Evolutionary conservation across 192 early-diverging fungal genomes (phyloP).

Genomic region (Backusella tuberculispora): DNA sequence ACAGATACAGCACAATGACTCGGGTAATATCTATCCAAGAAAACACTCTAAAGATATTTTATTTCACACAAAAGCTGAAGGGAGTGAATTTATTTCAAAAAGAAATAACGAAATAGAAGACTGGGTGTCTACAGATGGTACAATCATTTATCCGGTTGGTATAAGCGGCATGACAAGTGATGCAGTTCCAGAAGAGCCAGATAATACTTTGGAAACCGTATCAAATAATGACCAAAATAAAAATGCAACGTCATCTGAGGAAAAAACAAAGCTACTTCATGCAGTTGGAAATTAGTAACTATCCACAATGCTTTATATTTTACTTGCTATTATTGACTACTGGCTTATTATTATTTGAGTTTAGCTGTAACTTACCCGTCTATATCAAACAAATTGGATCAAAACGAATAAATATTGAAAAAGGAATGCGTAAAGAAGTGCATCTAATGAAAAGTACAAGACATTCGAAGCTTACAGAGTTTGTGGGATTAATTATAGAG

Average conservation of each 20-base stretch:
- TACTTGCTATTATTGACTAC: background rate
- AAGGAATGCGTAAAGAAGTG: slow-evolving; percentile 25
- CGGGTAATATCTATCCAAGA: background rate
- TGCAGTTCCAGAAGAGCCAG: background rate
- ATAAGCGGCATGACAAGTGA: background rate
- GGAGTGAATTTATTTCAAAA: background rate
- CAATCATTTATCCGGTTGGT: background rate
- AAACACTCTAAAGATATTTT: background rate
- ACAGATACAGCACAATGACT: background rate
- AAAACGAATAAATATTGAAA: slow-evolving; percentile 13
- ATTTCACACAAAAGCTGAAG: background rate
- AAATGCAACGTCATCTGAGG: background rate
- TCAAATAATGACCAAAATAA: background rate
- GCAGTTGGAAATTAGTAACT: slow-evolving; percentile 22
- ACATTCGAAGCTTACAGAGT: slow-evolving; percentile 47
- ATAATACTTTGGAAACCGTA: background rate
- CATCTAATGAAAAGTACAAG: slow-evolving; percentile 33
- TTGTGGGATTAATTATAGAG: slow-evolving; percentile 44
- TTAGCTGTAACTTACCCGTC: slow-evolving; percentile 30
- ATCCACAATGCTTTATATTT: background rate
- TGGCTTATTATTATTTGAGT: background rate
- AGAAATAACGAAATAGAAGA: background rate
- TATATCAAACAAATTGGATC: slow-evolving; percentile 36
- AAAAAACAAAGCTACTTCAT: background rate
- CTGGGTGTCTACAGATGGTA: background rate